Conservation (phyloP, 768 basidiomycete species). For the Termitomyces sp. region DNA sequence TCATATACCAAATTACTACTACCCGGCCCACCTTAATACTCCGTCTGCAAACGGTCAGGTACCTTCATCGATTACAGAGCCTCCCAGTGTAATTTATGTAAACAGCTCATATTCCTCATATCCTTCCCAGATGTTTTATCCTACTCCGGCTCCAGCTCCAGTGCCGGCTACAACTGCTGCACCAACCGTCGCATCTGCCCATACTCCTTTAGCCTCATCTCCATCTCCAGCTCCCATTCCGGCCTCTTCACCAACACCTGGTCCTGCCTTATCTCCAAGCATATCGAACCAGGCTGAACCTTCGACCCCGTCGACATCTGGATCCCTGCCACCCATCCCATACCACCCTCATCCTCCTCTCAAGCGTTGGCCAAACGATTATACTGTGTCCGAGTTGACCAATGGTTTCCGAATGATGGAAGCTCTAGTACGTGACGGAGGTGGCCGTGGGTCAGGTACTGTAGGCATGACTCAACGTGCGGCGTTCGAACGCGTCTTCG, state of each 20-base stretch:
- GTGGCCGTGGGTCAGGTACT: conserved; percentile 25
- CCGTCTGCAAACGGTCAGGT: background rate
- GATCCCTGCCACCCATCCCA: conserved; percentile 28
- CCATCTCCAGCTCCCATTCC: background rate
- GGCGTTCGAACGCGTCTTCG: conserved; percentile 68
- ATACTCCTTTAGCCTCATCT: background rate
- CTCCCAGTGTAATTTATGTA: background rate
- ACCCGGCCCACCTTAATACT: conserved; percentile 17
- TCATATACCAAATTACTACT: conserved; percentile 28
- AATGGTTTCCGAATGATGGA: conserved; percentile 54
- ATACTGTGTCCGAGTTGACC: conserved; percentile 62
- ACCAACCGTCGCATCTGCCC: background rate
- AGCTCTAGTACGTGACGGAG: conserved; percentile 30
- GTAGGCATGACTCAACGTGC: conserved; percentile 51
- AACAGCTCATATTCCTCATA: background rate
- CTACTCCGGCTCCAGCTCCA: background rate
- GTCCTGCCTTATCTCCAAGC: conserved; percentile 4
- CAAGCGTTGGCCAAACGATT: conserved; percentile 77
- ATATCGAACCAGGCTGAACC: conserved; percentile 8
- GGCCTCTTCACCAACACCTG: conserved; percentile 3
- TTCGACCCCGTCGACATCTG: conserved; percentile 2
- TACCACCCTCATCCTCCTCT: conserved; percentile 59
- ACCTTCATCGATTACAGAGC: background rate
- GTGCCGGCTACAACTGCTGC: background rate
- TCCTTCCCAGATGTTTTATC: conserved; percentile 1